Evolutionary conservation across 371 early-diverging fungal species (phyloP).

Genomic region (Mucor mucedo): DNA sequence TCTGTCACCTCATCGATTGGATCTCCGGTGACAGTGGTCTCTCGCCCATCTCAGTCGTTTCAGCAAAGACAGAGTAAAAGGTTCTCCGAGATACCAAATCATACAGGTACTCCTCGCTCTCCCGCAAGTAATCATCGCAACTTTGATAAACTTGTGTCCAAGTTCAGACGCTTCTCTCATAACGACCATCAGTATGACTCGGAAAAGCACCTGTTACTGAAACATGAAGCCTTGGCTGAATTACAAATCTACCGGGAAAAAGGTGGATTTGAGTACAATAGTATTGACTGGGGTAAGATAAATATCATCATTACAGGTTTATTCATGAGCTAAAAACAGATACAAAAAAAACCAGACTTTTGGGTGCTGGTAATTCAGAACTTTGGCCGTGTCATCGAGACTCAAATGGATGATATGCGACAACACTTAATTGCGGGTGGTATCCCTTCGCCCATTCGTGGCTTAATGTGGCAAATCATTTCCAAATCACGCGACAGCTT

Average conservation of each 20-base stretch:
- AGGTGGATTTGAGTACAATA: conserved; percentile 23
- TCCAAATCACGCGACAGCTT: conserved; percentile 68
- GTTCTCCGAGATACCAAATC: conserved; percentile 18
- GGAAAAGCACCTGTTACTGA: conserved; percentile 34
- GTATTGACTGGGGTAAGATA: conserved; percentile 50
- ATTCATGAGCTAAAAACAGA: background rate
- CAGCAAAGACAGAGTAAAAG: conserved; percentile 37
- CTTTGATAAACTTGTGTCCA: conserved; percentile 29
- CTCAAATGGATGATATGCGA: conserved; percentile 36
- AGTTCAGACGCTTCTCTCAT: conserved; percentile 34
- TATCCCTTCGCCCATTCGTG: conserved; percentile 82
- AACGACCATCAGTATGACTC: conserved; percentile 61
- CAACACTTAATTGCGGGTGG: conserved; percentile 54
- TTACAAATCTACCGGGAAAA: conserved; percentile 22
- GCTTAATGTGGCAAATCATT: conserved; percentile 82
- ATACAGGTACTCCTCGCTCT: conserved; percentile 15
- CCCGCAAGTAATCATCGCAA: conserved; percentile 20
- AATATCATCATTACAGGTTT: background rate
- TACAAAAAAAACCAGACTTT: conserved; percentile 32
- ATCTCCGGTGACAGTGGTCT: conserved; percentile 8
- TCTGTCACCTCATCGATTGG: conserved; percentile 11
- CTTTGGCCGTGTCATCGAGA: conserved; percentile 32
- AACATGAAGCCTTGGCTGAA: conserved; percentile 36
- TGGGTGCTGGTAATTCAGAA: conserved; percentile 37
- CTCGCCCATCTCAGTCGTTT: conserved; percentile 33